Base-by-base conservation (phyloP, 306 rosid species). In the Arachis stenosperma region DNA sequence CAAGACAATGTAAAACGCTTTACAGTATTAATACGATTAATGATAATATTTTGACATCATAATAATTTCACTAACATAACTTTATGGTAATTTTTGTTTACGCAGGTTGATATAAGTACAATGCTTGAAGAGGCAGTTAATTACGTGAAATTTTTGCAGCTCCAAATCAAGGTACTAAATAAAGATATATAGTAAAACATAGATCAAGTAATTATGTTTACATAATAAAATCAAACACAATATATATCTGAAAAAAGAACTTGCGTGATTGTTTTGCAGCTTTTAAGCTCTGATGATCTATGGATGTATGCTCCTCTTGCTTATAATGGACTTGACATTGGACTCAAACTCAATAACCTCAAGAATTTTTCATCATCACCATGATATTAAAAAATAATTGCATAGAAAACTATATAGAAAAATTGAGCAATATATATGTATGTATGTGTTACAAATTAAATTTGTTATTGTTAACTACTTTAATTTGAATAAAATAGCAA, bases 301-400 rank as follows among this genome's bases (percentile, higher is more conserved):
- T 94, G 99, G 99, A 94, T 94, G 96, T 94, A 91, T 40, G 89
- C 99, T 77, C 97, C 97, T 0, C 81, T 94, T 67, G 97, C 97
- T 72, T 88, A 89, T 74, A 94, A 91, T 63, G 99, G 97, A 50
- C 78, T 94, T 78, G 99, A 89, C 75, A 83, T 94, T 78, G 95
- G 91, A 37, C 84, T 91, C 78, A 75, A 75, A 22, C 27, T 22
- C 71, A 69, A 83, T 64, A 75, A 68, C 78, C 66, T 77, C 66
- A 81, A 80, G 73, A 74, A 82, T 44, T 83, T 87, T 77, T 73
- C 77, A 50, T 73, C 83, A 50, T 75, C 83, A 67, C 74, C 78
- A 22, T 86, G 84, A 88, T 84, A 37, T 81, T 65, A 43, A 62
- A 75, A 67, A 54, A 69, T 60, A 69, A 54, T 47, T 64, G 56